Conservation (phyloP, 164 flowering plant genomes). For the Nymphaea colorata region DNA sequence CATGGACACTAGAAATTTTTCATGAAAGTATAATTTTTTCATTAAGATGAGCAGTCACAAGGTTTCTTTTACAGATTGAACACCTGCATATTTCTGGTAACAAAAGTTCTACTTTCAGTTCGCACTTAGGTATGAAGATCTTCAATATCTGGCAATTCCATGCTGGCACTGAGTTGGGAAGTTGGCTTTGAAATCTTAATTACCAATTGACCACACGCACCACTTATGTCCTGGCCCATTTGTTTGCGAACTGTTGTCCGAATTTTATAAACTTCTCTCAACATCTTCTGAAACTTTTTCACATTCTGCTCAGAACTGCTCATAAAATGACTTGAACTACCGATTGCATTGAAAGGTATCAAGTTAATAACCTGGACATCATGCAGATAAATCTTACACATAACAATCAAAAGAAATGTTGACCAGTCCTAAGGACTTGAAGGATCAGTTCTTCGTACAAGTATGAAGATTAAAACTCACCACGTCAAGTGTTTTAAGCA, state of each 20-base stretch:
- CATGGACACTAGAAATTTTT: too few relatives aligned
- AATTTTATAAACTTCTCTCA: slow-evolving; percentile 59
- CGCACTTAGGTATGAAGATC: slow-evolving; percentile 14
- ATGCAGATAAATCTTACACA: too few relatives aligned
- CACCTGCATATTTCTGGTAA: too few relatives aligned
- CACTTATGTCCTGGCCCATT: slow-evolving; percentile 98
- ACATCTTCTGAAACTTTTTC: slow-evolving; percentile 58
- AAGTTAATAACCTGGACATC: slow-evolving; percentile 70
- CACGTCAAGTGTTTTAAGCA: slow-evolving; percentile 78
- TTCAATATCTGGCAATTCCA: slow-evolving; percentile 59
- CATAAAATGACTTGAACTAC: slow-evolving; percentile 42
- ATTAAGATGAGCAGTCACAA: too few relatives aligned
- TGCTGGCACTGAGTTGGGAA: slow-evolving; percentile 14
- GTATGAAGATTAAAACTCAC: slow-evolving; percentile 28
- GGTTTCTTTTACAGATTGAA: too few relatives aligned
- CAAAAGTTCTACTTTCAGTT: too few relatives aligned
- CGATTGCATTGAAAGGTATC: slow-evolving; percentile 96
- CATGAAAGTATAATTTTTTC: too few relatives aligned
- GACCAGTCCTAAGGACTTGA: too few relatives aligned
- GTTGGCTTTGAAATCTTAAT: slow-evolving; percentile 41
- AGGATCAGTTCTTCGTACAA: too few relatives aligned
- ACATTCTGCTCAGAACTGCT: slow-evolving; percentile 54
- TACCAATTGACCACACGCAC: slow-evolving; percentile 98
- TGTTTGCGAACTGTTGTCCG: slow-evolving; percentile 81
- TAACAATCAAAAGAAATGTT: too few relatives aligned